Evolutionary conservation across 2,329 filamentous ascomycete genomes (phyloP).

Genomic region (Sclerotinia borealis): DNA sequence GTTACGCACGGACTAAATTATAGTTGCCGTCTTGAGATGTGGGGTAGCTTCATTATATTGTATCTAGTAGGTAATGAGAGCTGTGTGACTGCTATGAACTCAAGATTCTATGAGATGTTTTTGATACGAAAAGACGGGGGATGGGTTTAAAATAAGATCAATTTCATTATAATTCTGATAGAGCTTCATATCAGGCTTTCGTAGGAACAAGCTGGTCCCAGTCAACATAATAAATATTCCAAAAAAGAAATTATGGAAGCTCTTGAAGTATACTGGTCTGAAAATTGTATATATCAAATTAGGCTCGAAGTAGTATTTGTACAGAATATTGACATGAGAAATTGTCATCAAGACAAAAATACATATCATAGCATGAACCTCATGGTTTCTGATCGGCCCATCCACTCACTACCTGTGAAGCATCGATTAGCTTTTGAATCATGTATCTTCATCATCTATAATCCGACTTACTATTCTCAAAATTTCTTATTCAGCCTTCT

Average conservation of each 20-base stretch:
- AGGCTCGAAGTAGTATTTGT: neutral
- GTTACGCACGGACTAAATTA: neutral
- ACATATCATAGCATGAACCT: neutral
- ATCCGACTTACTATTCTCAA: conserved; percentile 40
- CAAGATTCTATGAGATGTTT: too few relatives aligned
- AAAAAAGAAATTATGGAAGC: too few relatives aligned
- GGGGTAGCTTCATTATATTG: too few relatives aligned
- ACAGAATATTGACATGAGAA: neutral
- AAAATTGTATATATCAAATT: neutral
- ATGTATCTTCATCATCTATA: too few relatives aligned
- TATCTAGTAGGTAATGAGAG: neutral
- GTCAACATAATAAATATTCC: too few relatives aligned
- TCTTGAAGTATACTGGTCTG: too few relatives aligned
- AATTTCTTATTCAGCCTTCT: conserved; percentile 45
- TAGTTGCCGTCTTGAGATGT: neutral
- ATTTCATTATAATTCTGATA: too few relatives aligned
- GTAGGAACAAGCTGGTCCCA: too few relatives aligned
- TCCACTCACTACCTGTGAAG: neutral
- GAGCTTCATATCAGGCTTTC: too few relatives aligned
- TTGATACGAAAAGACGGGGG: too few relatives aligned
- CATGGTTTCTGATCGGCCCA: neutral
- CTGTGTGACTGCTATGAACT: too few relatives aligned
- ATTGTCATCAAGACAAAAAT: neutral
- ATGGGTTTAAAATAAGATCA: too few relatives aligned
- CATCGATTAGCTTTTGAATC: neutral